Evolutionary conservation across 371 early-diverging fungal species (phyloP).

Genomic region (Phascolomyces articulosus): DNA sequence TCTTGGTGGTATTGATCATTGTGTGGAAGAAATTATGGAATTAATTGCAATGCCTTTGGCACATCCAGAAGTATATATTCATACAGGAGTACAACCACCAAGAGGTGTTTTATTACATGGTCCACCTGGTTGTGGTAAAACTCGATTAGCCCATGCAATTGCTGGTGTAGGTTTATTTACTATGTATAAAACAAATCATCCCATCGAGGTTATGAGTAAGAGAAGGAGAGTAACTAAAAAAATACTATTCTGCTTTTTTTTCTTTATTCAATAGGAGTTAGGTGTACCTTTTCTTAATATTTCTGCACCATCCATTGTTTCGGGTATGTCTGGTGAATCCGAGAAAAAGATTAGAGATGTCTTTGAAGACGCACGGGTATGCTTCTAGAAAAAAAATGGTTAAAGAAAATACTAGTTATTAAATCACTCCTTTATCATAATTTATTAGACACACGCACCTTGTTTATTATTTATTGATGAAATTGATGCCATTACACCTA

Average conservation of each 20-base stretch:
- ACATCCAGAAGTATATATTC: conserved; percentile 95
- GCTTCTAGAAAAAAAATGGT: neutral
- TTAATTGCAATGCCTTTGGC: conserved; percentile 96
- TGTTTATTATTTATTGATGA: conserved; percentile 99
- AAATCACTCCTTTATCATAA: neutral
- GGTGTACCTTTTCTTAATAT: conserved; percentile 94
- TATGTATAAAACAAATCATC: no score
- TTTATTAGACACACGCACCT: conserved; percentile 68
- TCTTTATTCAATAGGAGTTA: conserved; percentile 69
- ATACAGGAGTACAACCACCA: conserved; percentile 97
- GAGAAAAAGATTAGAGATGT: conserved; percentile 98
- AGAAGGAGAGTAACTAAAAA: no score
- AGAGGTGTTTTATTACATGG: conserved; percentile 94
- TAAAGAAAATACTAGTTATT: neutral
- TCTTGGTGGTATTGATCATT: conserved; percentile 89
- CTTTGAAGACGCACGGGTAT: conserved; percentile 93
- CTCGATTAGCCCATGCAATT: conserved; percentile 97
- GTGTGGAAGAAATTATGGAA: conserved; percentile 93
- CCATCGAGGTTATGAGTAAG: no score
- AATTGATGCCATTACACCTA: conserved; percentile 99
- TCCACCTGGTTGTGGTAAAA: conserved; percentile 99
- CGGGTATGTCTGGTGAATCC: conserved; percentile 99
- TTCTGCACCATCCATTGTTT: conserved; percentile 99
- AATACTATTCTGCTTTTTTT: neutral
- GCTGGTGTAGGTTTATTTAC: conserved; percentile 77